Base-by-base conservation (phyloP, 2,329 filamentous ascomycete genomes). In the Ophiosphaerella herpotricha region DNA sequence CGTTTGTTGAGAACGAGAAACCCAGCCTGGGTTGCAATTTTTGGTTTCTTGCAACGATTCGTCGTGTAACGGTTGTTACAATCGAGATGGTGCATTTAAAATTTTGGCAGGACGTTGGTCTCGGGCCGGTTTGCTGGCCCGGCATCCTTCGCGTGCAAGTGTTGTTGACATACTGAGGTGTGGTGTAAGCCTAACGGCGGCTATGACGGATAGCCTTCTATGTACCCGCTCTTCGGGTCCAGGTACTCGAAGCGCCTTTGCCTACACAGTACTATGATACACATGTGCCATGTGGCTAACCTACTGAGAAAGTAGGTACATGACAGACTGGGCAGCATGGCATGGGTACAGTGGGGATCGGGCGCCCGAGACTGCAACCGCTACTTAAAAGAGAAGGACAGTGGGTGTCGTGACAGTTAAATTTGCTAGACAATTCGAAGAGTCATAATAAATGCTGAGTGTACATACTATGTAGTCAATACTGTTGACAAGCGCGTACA, bases 251-350 rank as follows among this genome's bases (percentile, higher is more conserved):
- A 44, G 43, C 43, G 48, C 43, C 9, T 21, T 21, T 40, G 37
- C 31, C 38, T 41, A 32, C 18, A 18, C 34, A 42, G 39, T 47
- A 46, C 39, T 13, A 18, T 39, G 39, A 36, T 49, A 46, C 39
- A 54, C 48, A 57, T 56, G 53, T 48, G 54, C 36, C 42, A 44
- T 45, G 50, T 63, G 55, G 58, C 59, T 61, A 60, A 56, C 43
- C 42, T 58, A 41, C 46, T 48, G 50, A 46, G 43, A 57, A 57
- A 47, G 50, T 58, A 41, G 39, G 13, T 45, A 38, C 13, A 41
- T 26, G 58, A 58, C 60, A 54, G 63, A 64, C 66, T 70, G 67
- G 69, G 68, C 67, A 70, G 68, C 67, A 72, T 60, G 59, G 63
- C 67, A 70, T 70, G 63, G 57, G 44, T 29, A 29, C 26, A 48